phyloP scores from a whole-genome alignment of 345 rosid species.

The Lepidium didymum region DNA sequence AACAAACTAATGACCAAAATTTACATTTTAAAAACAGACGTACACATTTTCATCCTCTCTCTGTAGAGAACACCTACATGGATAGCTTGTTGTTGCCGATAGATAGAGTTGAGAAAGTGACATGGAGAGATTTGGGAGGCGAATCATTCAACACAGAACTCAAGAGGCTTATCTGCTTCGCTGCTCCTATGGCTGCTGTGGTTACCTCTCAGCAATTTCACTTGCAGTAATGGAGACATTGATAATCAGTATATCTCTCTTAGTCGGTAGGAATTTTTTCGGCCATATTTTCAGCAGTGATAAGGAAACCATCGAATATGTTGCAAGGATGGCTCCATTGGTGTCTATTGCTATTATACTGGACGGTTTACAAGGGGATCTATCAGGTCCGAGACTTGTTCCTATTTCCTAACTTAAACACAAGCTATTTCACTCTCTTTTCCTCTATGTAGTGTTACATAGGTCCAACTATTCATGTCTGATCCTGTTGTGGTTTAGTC shows the following conservation, averaged over 20 bases:
- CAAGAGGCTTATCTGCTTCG: slow-evolving; percentile 42
- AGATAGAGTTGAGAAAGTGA: slow-evolving; percentile 6
- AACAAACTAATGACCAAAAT: background rate
- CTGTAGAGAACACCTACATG: slow-evolving; percentile 2
- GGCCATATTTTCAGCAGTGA: slow-evolving; percentile 70
- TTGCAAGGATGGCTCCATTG: slow-evolving; percentile 65
- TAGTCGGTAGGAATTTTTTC: slow-evolving; percentile 38
- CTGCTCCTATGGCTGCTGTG: slow-evolving; percentile 72
- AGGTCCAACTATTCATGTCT: background rate
- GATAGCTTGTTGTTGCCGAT: slow-evolving; percentile 4
- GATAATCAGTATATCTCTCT: slow-evolving; percentile 36
- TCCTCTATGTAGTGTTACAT: background rate
- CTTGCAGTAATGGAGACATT: slow-evolving; percentile 35
- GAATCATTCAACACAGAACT: slow-evolving; percentile 35
- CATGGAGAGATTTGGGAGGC: slow-evolving; percentile 18
- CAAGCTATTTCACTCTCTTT: background rate
- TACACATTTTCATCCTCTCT: background rate
- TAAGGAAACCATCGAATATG: slow-evolving; percentile 58
- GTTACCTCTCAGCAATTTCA: slow-evolving; percentile 35
- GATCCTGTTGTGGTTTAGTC: background rate
- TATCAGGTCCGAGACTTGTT: slow-evolving; percentile 43
- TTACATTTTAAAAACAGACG: background rate
- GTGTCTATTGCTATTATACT: slow-evolving; percentile 49
- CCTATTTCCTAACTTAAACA: background rate
- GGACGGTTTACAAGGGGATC: slow-evolving; percentile 58